Evolutionary conservation across 2,329 filamentous ascomycete species (phyloP), one percentile per base, ranked within the genome.

Genomic region (Trichoderma harzianum): DNA sequence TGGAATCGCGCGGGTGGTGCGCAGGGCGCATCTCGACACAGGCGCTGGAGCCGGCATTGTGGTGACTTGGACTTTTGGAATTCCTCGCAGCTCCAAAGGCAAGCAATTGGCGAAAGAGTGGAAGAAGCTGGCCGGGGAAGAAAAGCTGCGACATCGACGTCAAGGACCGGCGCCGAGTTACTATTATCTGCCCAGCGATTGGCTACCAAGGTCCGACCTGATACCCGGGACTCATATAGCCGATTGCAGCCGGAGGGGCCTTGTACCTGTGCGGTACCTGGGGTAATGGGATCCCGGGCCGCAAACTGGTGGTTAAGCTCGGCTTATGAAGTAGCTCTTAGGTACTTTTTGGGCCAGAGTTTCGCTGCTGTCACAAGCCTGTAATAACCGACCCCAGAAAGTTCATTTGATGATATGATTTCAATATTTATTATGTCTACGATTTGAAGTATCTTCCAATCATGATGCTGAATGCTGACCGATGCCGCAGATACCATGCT

Each of bases 11-110:
- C 80, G 79, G 58, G 79, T 79, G 76, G 79, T 78, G 76, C 79
- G 82, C 76, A 80, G 81, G 65, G 83, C 78, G 76, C 79, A 83
- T 74, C 82, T 79, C 72, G 81, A 79, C 71, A 83, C 77, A 21
- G 82, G 81, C 73, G 80, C 76, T 57, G 79, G 76, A 70, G 81
- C 78, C 70, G 80, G 78, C 81, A 83, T 83, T 74, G 64, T 77
- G 60, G 51, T 75, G 77, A 43, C 18, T 61, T 72, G 11, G 28
- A 6, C 58, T 65, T n/a, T 24, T 28, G 16, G 16, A 16, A n/a
- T 24, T 47, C 7, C 53, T 47, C 39, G 55, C 53, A 21, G 55
- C 36, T 69, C 53, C 65, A 11, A 16, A 36, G 43, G 43, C 28
- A 39, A 14, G 51, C 34, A 70, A 73, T 74, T 71, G 71, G n/a